Base-by-base conservation (phyloP, 73 alveolate species). In the Paramecium biaurelia region DNA sequence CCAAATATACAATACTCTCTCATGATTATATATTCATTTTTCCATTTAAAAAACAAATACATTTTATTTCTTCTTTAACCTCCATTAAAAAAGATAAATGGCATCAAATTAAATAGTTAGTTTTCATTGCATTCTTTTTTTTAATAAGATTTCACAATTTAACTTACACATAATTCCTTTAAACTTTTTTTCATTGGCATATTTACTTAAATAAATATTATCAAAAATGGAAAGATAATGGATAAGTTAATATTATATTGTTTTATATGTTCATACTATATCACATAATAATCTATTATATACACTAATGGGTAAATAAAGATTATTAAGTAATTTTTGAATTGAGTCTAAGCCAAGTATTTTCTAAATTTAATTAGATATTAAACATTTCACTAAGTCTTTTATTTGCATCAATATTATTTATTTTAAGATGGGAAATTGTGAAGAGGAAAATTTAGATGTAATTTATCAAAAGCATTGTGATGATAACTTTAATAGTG, bases 111-210 rank as follows among this genome's bases (percentile, higher is more conserved):
- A 14, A 47, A 47, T 47, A 14, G 0, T 14, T 12, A 12, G 2
- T 47, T 14, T 3, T 47, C 58, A 47, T n/a, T n/a, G n/a, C n/a
- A n/a, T n/a, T n/a, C n/a, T n/a, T n/a, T n/a, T n/a, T n/a, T n/a
- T n/a, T n/a, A n/a, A n/a, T n/a, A n/a, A n/a, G n/a, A n/a, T n/a
- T n/a, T n/a, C n/a, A n/a, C n/a, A n/a, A n/a, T n/a, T n/a, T n/a
- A n/a, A n/a, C n/a, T n/a, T n/a, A n/a, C n/a, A n/a, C n/a, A n/a
- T 38, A 38, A 8, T 38, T 92, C 93, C 97, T 94, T 93, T 95
- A 95, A 45, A 97, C 99, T 92, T 99, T 98, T 12, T n/a, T n/a
- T n/a, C n/a, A n/a, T n/a, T n/a, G n/a, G n/a, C 12, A 38, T 38
- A 38, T 38, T 38, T 38, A 38, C 47, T 38, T 38, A 38, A 7